Evolutionary conservation across 108 stramenopile species (phyloP).

Genomic region (Cyclotella cryptica): DNA sequence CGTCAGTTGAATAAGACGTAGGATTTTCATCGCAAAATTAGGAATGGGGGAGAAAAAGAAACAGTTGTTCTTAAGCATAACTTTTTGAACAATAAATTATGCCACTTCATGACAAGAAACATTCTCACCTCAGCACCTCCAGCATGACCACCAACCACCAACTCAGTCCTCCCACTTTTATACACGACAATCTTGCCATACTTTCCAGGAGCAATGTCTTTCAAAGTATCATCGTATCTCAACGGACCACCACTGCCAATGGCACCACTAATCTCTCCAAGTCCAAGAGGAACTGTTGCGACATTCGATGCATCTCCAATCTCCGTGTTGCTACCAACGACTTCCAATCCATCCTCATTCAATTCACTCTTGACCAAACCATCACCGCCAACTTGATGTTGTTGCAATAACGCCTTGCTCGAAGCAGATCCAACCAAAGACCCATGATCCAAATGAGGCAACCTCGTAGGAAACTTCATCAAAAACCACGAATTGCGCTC

Average conservation of each 20-base stretch:
- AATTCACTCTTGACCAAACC: slow-evolving; percentile 45
- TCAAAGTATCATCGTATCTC: slow-evolving; percentile 76
- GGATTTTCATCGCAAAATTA: not conserved
- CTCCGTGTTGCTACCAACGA: slow-evolving; percentile 28
- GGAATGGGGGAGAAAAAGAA: not conserved
- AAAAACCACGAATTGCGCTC: slow-evolving; percentile 52
- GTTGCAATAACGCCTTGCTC: not conserved
- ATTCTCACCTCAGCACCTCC: slow-evolving; percentile 59
- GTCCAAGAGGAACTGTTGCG: not conserved
- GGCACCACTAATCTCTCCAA: not conserved
- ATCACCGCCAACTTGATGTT: not conserved
- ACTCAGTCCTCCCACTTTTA: slow-evolving; percentile 84
- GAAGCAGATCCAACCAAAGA: slow-evolving; percentile 8
- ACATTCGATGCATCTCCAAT: slow-evolving; percentile 14
- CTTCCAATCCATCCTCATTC: slow-evolving; percentile 30
- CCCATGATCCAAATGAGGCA: slow-evolving; percentile 48
- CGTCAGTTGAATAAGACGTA: not conserved
- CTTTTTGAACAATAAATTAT: too few relatives aligned
- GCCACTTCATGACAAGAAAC: not conserved
- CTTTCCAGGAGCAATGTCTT: slow-evolving; percentile 60
- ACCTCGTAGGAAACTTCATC: slow-evolving; percentile 57
- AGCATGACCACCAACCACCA: slow-evolving; percentile 68
- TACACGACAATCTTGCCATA: slow-evolving; percentile 82
- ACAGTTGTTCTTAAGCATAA: too few relatives aligned
- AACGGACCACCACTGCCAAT: slow-evolving; percentile 9